Percentiles rank a stretch among this genome's conserved stretches.
These are phyloP conservation scores for Ambrosia hybrid DNA, from an alignment of 140 eudicot species.

Conservation along the genomic window DNA sequence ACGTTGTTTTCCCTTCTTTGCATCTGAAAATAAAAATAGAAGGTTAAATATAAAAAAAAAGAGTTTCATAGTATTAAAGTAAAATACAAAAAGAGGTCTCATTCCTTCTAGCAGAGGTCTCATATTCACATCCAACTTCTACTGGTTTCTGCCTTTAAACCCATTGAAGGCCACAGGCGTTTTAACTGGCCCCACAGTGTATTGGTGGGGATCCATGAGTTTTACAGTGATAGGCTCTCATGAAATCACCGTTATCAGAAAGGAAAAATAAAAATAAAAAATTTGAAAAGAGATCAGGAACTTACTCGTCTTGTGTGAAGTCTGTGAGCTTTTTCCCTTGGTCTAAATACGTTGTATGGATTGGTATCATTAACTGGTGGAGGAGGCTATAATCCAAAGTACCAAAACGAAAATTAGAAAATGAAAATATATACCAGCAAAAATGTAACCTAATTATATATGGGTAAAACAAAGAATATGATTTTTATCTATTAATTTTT, in stretches of 20 bases:
- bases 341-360: constrained; percentile 97
- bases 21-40: constrained; percentile 48
- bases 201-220: no score
- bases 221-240: no score
- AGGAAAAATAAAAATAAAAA: no score
- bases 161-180: no score
- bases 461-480: not conserved
- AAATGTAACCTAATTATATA: not conserved
- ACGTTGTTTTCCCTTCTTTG: constrained; percentile 99
- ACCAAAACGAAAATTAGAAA: constrained; percentile 7
- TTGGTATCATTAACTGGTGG: constrained; percentile 97
- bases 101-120: no score
- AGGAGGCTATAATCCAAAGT: constrained; percentile 67
- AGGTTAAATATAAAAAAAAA: not conserved
- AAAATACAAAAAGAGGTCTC: not conserved
- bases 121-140: no score
- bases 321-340: constrained; percentile 93
- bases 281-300: not conserved
- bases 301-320: constrained; percentile 95
- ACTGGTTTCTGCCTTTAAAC: no score
- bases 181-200: no score
- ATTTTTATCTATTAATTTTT: no score
- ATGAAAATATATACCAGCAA: not conserved
- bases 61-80: not conserved
- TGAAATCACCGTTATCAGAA: no score